These are phyloP conservation scores for Lentinula raphanica DNA, from an alignment of 768 basidiomycete species.

Conservation along the genomic window DNA sequence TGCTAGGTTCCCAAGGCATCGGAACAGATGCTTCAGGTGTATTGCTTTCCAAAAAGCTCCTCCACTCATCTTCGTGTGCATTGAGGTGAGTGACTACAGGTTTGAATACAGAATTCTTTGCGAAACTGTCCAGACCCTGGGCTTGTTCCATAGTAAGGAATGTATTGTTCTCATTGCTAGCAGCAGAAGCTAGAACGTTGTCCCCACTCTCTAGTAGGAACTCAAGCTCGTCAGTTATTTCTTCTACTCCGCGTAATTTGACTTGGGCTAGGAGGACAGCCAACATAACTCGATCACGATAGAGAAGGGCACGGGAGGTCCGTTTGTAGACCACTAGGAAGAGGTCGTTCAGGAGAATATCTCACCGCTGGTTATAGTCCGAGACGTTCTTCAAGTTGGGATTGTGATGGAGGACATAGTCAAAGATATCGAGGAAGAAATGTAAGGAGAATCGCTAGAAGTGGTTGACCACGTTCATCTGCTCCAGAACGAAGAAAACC, in stretches of 20 bases:
- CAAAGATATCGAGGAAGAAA: conserved; percentile 99
- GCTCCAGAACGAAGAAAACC: conserved; percentile 95
- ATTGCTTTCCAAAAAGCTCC: conserved; percentile 58
- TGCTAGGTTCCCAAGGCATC: conserved; percentile 70
- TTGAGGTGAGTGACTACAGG: conserved; percentile 61
- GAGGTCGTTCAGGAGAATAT: conserved; percentile 80
- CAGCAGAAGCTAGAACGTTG: conserved; percentile 36
- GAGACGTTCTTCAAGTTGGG: conserved; percentile 79
- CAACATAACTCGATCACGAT: conserved; percentile 87
- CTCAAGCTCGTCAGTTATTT: conserved; percentile 80
- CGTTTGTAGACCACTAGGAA: conserved; percentile 86
- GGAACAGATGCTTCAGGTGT: conserved; percentile 69
- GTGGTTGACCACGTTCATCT: conserved; percentile 89
- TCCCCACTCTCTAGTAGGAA: conserved; percentile 90
- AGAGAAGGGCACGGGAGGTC: conserved; percentile 84
- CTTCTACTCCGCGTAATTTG: conserved; percentile 74
- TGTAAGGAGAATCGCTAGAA: conserved; percentile 98
- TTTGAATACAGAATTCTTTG: conserved; percentile 72
- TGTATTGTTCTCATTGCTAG: conserved; percentile 33
- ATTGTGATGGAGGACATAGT: conserved; percentile 88
- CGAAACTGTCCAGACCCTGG: conserved; percentile 62
- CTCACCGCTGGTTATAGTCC: conserved; percentile 67
- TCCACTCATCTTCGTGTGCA: conserved; percentile 65
- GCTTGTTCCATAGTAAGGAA: conserved; percentile 65
- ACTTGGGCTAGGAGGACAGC: conserved; percentile 88